Evolutionary conservation across 2,329 filamentous ascomycete species (phyloP), one percentile per base, ranked within the genome.

Genomic region (Penicillium polonicum): DNA sequence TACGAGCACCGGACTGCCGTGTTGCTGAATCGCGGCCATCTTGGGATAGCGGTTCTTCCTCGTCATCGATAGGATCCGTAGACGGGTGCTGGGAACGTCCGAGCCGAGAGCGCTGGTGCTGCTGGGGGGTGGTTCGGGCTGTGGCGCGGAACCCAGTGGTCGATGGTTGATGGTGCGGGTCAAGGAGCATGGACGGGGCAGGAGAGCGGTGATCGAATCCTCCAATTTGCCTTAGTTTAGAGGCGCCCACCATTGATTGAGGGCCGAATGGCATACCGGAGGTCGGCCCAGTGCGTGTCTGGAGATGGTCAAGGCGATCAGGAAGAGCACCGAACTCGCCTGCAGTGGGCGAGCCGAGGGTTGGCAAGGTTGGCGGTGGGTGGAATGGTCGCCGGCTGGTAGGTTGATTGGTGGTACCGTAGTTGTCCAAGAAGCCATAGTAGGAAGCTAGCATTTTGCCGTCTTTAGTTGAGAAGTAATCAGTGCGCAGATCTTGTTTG

Each of bases 401-500:
- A 12, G 69, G 61, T 21, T 85, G 88, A 4, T 87, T 86, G 66
- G 91, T 90, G 48, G 87, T 85, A 15, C 88, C 85, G 68, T 99
- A 99, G 65, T 96, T 92, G 70, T 97, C 92, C 58, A 97, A 80
- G 73, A 99, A 99, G 2, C 92, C 92, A 68, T 94, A 92, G 72
- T 97, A 94, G 0, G 93, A 97, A 17, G 92, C 90, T n/a, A 94
- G 88, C 91, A 99, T 96, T 78, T 99, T 99, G 61, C 92, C 91
- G 69, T 99, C 92, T 70, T 97, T 97, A 10, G 92, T 91, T 23
- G 91, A 87, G 70, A 94, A 97, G 72, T 97, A 97, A 66, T 97
- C 92, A 58, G 94, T 90, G 12, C 94, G 86, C 10, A 92, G 83
- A 70, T 92, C 89, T n/a, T 81, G 62, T 68, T 73, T 53, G 65